Evolutionary conservation across 805 yeast genomes (phyloP).

Genomic region (Candida dendrica): DNA sequence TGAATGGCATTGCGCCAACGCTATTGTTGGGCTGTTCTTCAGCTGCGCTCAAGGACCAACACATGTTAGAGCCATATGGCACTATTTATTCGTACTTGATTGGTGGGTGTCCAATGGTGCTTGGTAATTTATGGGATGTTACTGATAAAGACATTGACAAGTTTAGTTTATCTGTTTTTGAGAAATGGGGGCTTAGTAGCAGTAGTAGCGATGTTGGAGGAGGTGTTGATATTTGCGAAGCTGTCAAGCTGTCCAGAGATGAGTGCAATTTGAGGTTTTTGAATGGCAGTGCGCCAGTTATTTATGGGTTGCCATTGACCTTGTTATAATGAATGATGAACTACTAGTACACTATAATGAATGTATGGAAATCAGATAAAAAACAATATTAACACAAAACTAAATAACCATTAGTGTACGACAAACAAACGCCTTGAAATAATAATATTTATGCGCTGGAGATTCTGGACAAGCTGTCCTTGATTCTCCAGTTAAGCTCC

Average conservation of each 20-base stretch:
- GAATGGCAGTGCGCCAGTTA: constrained; percentile 90
- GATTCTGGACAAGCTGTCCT: constrained; percentile 4
- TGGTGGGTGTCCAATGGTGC: constrained; percentile 76
- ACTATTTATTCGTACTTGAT: constrained; percentile 67
- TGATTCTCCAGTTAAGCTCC: constrained; percentile 21
- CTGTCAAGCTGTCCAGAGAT: constrained; percentile 57
- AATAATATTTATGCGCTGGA: too few relatives aligned
- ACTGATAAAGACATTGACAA: constrained; percentile 92
- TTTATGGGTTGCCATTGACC: constrained; percentile 76
- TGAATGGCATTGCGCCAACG: constrained; percentile 43
- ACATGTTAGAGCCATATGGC: constrained; percentile 66
- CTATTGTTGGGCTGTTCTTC: constrained; percentile 89
- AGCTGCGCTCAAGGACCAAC: constrained; percentile 52
- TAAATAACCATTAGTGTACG: too few relatives aligned
- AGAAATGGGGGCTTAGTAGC: constrained; percentile 55
- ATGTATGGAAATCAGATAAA: too few relatives aligned
- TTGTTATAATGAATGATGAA: too few relatives aligned
- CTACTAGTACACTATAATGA: too few relatives aligned
- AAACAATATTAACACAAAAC: too few relatives aligned
- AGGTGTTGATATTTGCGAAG: constrained; percentile 37
- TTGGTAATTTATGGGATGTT: constrained; percentile 93
- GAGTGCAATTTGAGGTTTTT: constrained; percentile 63
- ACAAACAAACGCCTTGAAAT: too few relatives aligned
- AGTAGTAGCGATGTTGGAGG: too few relatives aligned
- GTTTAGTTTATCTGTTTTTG: constrained; percentile 57